Percentiles rank a stretch among this genome's conserved stretches.
Evolutionary conservation across 2,329 filamentous ascomycete species (phyloP).

Genomic region (Neonectria faginata): DNA sequence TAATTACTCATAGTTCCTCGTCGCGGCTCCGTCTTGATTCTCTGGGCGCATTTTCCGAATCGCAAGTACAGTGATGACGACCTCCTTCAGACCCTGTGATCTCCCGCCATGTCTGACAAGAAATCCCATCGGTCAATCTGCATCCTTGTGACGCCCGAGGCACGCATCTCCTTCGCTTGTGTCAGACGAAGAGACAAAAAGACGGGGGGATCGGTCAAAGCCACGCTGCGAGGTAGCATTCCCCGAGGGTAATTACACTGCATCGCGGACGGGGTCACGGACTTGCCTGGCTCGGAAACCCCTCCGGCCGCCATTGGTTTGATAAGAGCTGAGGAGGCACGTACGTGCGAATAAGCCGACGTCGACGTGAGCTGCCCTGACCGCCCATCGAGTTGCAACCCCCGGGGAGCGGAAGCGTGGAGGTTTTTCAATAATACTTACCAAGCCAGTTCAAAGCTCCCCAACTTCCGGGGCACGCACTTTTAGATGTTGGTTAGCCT

Average conservation of each 20-base stretch:
- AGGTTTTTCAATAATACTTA: background rate
- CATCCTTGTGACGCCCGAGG: slow-evolving; percentile 19
- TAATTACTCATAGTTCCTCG: background rate
- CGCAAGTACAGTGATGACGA: slow-evolving; percentile 14
- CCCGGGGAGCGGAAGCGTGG: background rate
- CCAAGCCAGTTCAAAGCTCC: no score
- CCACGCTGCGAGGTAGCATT: background rate
- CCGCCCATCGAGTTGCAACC: no score
- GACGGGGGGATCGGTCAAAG: background rate
- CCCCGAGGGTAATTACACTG: background rate
- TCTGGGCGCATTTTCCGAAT: slow-evolving; percentile 4
- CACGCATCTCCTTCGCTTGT: slow-evolving; percentile 1
- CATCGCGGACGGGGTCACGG: background rate
- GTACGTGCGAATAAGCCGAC: slow-evolving; percentile 16
- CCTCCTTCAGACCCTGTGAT: slow-evolving; percentile 15
- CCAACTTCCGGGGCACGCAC: background rate
- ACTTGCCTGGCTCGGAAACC: background rate
- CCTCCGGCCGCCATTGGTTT: slow-evolving; percentile 6
- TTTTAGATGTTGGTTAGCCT: background rate
- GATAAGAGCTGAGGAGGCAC: slow-evolving; percentile 8
- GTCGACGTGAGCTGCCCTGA: slow-evolving; percentile 37
- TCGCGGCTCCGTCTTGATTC: slow-evolving; percentile 7
- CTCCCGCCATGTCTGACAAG: slow-evolving; percentile 1
- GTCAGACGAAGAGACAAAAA: background rate
- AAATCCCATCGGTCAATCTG: background rate